Conservation (phyloP, 148 eudicot genomes). For the Camellia lanceoleosa region DNA sequence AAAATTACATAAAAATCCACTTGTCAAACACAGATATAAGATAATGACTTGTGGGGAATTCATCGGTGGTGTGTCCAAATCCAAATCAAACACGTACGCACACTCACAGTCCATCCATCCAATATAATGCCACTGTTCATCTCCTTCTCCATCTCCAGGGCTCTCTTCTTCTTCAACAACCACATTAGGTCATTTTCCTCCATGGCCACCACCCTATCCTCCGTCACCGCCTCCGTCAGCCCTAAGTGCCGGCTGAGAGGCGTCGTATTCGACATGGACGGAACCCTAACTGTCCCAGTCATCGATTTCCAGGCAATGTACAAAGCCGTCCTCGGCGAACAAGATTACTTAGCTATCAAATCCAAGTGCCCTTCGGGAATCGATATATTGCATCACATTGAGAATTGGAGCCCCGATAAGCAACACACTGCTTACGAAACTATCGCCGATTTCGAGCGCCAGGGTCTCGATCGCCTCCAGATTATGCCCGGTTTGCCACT, state of each 20-base stretch:
- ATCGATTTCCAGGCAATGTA: slow-evolving; percentile 93
- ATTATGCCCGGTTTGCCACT: slow-evolving; percentile 77
- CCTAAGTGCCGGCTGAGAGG: slow-evolving; percentile 54
- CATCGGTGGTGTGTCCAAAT: no score
- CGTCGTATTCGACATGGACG: slow-evolving; percentile 98
- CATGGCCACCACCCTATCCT: slow-evolving; percentile 14
- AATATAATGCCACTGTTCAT: neutral
- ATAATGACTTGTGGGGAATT: no score
- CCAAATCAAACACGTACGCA: no score
- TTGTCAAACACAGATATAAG: no score
- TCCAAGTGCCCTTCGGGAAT: slow-evolving; percentile 59
- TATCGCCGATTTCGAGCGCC: slow-evolving; percentile 71
- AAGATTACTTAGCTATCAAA: slow-evolving; percentile 40
- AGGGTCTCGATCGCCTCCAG: slow-evolving; percentile 77
- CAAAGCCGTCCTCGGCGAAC: slow-evolving; percentile 69
- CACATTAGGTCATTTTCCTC: slow-evolving; percentile 25
- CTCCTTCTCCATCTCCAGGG: slow-evolving; percentile 11
- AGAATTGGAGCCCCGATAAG: slow-evolving; percentile 45
- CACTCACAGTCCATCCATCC: no score
- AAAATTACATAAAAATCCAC: no score
- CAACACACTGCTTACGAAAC: slow-evolving; percentile 61
- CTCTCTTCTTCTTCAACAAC: slow-evolving; percentile 15
- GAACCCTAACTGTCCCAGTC: slow-evolving; percentile 86
- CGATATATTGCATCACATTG: slow-evolving; percentile 74
- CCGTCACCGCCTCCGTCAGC: slow-evolving; percentile 16